Conservation (phyloP, 73 alveolate genomes). For the Tetrahymena malaccensis region DNA sequence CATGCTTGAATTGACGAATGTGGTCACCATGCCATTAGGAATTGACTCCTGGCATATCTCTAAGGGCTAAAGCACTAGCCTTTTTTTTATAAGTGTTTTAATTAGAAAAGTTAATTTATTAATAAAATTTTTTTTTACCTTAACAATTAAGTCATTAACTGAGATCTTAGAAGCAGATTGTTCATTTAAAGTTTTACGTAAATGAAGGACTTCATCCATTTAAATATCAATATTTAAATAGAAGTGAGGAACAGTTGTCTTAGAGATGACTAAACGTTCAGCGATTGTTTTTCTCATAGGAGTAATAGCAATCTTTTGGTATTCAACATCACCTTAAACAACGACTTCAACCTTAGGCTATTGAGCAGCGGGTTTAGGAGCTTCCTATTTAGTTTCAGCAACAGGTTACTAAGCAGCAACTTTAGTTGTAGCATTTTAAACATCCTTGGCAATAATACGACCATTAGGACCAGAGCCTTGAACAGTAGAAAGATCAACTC, state of each 20-base stretch:
- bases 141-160: constrained; percentile 69
- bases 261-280: constrained; percentile 50
- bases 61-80: constrained; percentile 59
- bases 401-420: neutral
- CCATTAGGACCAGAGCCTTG: constrained; percentile 83
- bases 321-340: constrained; percentile 27
- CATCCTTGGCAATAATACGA: constrained; percentile 72
- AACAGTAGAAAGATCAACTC: constrained; percentile 28
- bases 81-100: neutral
- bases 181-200: constrained; percentile 55
- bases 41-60: constrained; percentile 66
- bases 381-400: constrained; percentile 19
- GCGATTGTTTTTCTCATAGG: constrained; percentile 63
- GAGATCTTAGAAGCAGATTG: constrained; percentile 50
- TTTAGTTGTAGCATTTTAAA: constrained; percentile 33
- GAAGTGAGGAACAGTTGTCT: constrained; percentile 77
- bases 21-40: constrained; percentile 66
- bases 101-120: neutral
- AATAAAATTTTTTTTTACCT: constrained; percentile 15
- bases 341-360: constrained; percentile 1
- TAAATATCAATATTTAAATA: constrained; percentile 58
- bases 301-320: constrained; percentile 39
- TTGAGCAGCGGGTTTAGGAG: constrained; percentile 8
- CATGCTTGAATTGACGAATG: constrained; percentile 60
- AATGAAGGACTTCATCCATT: constrained; percentile 53